Conservation (phyloP, 768 basidiomycete species). For the Suillus weaverae region DNA sequence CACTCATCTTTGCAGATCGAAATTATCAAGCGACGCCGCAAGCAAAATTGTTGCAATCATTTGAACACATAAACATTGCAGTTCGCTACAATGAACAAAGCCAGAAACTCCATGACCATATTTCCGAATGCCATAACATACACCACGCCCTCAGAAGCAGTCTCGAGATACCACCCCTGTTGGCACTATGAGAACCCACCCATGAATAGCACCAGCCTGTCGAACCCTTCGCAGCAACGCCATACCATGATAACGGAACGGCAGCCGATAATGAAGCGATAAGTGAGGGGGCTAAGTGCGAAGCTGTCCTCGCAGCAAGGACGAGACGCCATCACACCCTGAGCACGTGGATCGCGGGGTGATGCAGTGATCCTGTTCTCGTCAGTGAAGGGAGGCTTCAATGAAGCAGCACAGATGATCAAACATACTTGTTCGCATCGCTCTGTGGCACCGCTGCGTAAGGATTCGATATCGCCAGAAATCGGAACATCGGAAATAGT, state of each 20-base stretch:
- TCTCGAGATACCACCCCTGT: constrained; percentile 1
- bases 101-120: background rate
- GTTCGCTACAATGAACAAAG: background rate
- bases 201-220: background rate
- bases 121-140: background rate
- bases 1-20: background rate
- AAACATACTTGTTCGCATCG: background rate
- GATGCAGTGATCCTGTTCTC: background rate
- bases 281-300: constrained; percentile 3
- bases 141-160: background rate
- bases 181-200: background rate
- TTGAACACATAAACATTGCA: background rate
- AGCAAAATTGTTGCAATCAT: background rate
- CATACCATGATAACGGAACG: background rate
- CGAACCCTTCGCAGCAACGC: background rate
- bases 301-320: background rate
- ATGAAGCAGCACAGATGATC: background rate
- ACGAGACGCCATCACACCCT: background rate
- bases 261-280: constrained; percentile 2
- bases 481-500: constrained; percentile 1
- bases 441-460: background rate
- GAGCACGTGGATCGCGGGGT: background rate
- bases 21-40: background rate
- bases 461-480: constrained; percentile 4
- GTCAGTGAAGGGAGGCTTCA: background rate